phyloP scores from a whole-genome alignment of 169 alveolate genomes.

The Cryptosporidium sp. region DNA sequence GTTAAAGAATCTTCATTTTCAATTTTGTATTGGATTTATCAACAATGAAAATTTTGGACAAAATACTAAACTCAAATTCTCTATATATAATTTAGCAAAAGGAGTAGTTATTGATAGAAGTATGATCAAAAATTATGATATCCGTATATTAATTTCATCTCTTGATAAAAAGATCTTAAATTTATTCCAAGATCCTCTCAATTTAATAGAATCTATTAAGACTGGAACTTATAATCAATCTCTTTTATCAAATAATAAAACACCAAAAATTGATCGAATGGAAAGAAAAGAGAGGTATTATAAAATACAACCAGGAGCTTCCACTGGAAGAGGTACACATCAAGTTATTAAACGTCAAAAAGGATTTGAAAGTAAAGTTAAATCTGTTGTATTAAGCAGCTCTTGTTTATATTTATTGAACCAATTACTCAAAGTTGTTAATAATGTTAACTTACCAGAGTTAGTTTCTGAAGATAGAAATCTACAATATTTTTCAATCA shows the following conservation, averaged over 20 bases:
- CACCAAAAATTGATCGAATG: not conserved
- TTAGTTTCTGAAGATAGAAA: not conserved
- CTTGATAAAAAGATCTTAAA: not conserved
- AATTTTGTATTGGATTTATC: slow-evolving; percentile 62
- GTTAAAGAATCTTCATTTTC: slow-evolving; percentile 22
- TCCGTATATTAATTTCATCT: slow-evolving; percentile 8
- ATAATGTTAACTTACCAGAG: slow-evolving; percentile 1
- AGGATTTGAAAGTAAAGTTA: slow-evolving; percentile 53
- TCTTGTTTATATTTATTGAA: slow-evolving; percentile 44
- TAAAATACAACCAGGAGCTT: slow-evolving; percentile 65
- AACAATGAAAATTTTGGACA: slow-evolving; percentile 19
- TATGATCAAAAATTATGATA: slow-evolving; percentile 11
- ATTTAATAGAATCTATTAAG: not conserved
- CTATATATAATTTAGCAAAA: slow-evolving; percentile 31
- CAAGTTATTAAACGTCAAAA: slow-evolving; percentile 51
- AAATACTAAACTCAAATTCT: slow-evolving; percentile 31
- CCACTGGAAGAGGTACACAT: slow-evolving; percentile 69
- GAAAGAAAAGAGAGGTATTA: slow-evolving; percentile 29
- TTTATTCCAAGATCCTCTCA: slow-evolving; percentile 53
- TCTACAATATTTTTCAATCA: not conserved
- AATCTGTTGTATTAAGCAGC: slow-evolving; percentile 18
- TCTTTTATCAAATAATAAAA: not conserved
- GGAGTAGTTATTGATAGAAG: slow-evolving; percentile 28
- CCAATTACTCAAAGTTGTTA: slow-evolving; percentile 30
- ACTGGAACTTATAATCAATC: not conserved